These are phyloP conservation scores for Asparagopsis taxiformis DNA, from an alignment of 31 red algal genomes.

Conservation along the genomic window DNA sequence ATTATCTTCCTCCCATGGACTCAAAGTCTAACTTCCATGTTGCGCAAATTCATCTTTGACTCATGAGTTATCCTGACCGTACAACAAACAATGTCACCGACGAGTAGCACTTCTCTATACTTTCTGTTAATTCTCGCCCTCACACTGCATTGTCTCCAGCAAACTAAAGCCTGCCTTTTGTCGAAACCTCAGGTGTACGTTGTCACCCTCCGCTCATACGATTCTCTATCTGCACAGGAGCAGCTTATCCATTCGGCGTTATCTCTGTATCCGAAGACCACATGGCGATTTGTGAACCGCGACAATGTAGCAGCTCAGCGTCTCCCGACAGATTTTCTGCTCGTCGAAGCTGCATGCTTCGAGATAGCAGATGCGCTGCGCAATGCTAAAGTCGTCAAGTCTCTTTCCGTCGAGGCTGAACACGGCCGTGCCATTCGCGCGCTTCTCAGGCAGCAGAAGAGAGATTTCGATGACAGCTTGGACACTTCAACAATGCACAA, in stretches of 20 bases:
- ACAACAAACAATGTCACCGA: too few species aligned
- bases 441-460: too few species aligned
- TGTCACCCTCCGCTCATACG: constrained; percentile 53
- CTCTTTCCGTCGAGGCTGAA: constrained; percentile 21
- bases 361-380: constrained; percentile 10
- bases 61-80: too few species aligned
- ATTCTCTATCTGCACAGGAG: constrained; percentile 26
- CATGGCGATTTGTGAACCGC: constrained; percentile 28
- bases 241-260: constrained; percentile 28
- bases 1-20: too few species aligned
- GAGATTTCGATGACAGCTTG: too few species aligned
- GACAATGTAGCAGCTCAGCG: constrained; percentile 24
- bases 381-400: constrained; percentile 25
- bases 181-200: constrained; percentile 25
- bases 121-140: constrained; percentile 3
- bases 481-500: too few species aligned
- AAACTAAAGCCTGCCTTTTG: too few species aligned
- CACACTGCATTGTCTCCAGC: constrained; percentile 5
- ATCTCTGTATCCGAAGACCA: constrained; percentile 10
- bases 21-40: too few species aligned
- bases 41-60: too few species aligned
- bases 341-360: constrained; percentile 32
- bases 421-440: too few species aligned
- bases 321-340: constrained; percentile 74
- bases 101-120: too few species aligned